Base-by-base conservation (phyloP, 2,329 filamentous ascomycete species). In the Fusarium robinianum region DNA sequence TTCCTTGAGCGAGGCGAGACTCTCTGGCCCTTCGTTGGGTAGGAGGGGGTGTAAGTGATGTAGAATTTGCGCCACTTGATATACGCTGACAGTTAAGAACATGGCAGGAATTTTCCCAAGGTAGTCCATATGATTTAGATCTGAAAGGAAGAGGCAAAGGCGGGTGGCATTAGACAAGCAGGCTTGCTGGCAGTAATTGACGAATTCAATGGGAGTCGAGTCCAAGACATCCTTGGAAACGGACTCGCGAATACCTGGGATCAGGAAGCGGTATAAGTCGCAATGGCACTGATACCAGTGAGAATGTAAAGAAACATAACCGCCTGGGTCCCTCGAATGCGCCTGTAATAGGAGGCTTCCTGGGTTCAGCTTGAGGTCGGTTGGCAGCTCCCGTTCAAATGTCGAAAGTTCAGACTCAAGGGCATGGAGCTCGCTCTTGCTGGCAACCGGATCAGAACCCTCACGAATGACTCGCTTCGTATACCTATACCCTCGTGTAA, bases 201-300 rank as follows among this genome's bases (percentile, higher is more conserved):
- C 43, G 8, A 52, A 60, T 1, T 46, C 45, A 2, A 19, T 16
- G 1, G 57, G 55, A 0, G 57, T 60, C 6, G 49, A 42, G 0
- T 8, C 10, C 7, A 47, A 14, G 2, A 50, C 55, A 9, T 53
- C 52, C 5, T 43, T n/a, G 0, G 50, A 60, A 0, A 60, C 53
- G 0, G 46, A 38, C 5, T 64, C 62, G 5, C 57, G 44, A 0
- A 64, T 63, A 0, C 55, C 61, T 0, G 61, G 57, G 0, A 63
- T 57, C 0, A 63, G 19, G 1, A 64, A 63, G 0, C 62, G 52
- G 8, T 62, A 59, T 0, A 64, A 43, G 14, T 64, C 60, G 14
- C 60, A 63, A 3, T 54, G 51, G 9, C 51, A 58, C 1, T 51
- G 54, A 9, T 57, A 40, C 1, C 60, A 5, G 0, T 51, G 8